Percentiles rank a stretch among this genome's conserved stretches.
These are phyloP conservation scores for Camelina sativa DNA, from an alignment of 345 rosid genomes.

Conservation along the genomic window DNA sequence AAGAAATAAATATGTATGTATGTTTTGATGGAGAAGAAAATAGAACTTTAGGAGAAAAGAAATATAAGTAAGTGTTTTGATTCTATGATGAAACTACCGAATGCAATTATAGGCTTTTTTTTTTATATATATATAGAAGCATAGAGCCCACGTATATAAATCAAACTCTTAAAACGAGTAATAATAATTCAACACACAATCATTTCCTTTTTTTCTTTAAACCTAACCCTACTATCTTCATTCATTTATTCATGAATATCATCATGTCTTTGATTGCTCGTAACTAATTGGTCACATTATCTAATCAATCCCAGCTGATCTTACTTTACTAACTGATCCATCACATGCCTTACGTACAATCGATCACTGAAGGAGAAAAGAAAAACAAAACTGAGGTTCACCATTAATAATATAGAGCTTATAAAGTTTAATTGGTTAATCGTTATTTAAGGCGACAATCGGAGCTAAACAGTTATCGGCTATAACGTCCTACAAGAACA, in stretches of 20 bases:
- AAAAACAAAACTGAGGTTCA: not conserved
- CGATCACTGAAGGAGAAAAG: not conserved
- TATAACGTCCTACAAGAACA: not conserved
- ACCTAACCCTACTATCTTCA: slow-evolving; percentile 20
- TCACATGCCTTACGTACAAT: slow-evolving; percentile 5
- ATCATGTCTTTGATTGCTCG: slow-evolving; percentile 11
- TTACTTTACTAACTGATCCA: slow-evolving; percentile 2
- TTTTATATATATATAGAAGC: too few species aligned
- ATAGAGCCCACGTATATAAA: not conserved
- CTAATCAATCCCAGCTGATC: not conserved
- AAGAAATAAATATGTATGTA: not conserved
- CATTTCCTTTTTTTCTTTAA: not conserved
- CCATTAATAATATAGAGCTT: not conserved
- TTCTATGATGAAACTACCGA: slow-evolving; percentile 11
- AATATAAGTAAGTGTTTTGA: slow-evolving; percentile 9
- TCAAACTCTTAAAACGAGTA: too few species aligned
- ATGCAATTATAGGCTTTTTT: not conserved
- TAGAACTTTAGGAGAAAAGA: not conserved
- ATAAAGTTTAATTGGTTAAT: not conserved
- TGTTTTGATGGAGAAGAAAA: not conserved
- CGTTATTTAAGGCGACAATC: too few species aligned
- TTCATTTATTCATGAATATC: not conserved
- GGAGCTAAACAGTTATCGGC: too few species aligned
- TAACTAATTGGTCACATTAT: not conserved
- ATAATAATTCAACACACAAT: not conserved